Conservation (phyloP, 345 rosid species). For the Pugionium cornutum region DNA sequence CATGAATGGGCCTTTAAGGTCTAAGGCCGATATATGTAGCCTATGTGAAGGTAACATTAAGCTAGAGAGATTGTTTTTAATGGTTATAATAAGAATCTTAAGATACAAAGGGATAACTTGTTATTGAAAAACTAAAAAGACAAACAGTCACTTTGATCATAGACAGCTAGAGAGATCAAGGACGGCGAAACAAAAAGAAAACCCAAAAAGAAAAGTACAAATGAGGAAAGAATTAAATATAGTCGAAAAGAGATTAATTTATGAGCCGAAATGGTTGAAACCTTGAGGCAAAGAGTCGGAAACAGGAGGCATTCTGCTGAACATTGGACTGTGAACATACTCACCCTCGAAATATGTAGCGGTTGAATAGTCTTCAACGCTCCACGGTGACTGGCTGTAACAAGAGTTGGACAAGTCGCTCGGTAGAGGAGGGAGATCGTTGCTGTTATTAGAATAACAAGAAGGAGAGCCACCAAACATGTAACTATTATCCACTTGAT, state of each 20-base stretch:
- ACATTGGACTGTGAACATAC: slow-evolving; percentile 79
- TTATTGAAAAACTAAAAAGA: slow-evolving; percentile 33
- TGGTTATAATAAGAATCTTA: neutral
- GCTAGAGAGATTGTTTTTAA: neutral
- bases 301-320: slow-evolving; percentile 83
- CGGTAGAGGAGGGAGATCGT: slow-evolving; percentile 64
- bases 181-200: slow-evolving; percentile 28
- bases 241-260: slow-evolving; percentile 38
- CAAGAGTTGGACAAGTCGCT: slow-evolving; percentile 35
- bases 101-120: slow-evolving; percentile 22
- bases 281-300: slow-evolving; percentile 61
- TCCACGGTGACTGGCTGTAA: slow-evolving; percentile 32
- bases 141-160: slow-evolving; percentile 41
- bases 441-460: slow-evolving; percentile 28
- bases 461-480: slow-evolving; percentile 37
- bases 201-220: neutral
- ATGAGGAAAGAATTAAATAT: slow-evolving; percentile 19
- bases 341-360: slow-evolving; percentile 45
- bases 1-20: slow-evolving; percentile 15
- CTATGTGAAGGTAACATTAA: neutral
- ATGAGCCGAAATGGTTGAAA: slow-evolving; percentile 59
- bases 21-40: slow-evolving; percentile 3
- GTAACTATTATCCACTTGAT: slow-evolving; percentile 34
- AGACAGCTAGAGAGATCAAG: slow-evolving; percentile 35
- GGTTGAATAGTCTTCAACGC: slow-evolving; percentile 41